Percentiles rank a stretch among this genome's conserved stretches.
Conservation (phyloP, 176 grass and related monocot species). For the Zoysia pacifica region DNA sequence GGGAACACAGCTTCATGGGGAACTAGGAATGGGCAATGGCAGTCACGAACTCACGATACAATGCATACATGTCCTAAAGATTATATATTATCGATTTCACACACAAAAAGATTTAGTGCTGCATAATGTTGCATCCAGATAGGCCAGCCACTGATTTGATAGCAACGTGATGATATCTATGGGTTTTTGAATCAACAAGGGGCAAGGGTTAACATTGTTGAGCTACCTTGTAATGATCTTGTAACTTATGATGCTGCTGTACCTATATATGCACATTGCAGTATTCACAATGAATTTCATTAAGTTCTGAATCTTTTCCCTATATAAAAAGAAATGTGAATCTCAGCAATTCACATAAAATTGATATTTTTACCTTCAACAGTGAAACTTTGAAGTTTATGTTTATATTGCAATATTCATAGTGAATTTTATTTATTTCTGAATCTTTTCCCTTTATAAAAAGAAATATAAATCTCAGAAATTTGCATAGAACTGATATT, state of each 20-base stretch:
- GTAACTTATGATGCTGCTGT: background rate
- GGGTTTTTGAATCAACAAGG: background rate
- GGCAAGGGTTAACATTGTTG: background rate
- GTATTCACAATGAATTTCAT: background rate
- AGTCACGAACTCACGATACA: background rate
- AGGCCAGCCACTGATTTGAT: background rate
- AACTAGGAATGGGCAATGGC: background rate
- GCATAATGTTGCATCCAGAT: background rate
- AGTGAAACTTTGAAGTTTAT: constrained; percentile 87
- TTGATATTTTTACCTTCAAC: no score
- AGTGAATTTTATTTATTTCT: background rate
- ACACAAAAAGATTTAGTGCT: background rate
- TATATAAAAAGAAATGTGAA: background rate
- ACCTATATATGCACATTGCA: background rate
- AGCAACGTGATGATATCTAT: background rate
- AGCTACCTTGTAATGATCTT: background rate
- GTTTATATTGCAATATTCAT: constrained; percentile 2
- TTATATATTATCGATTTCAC: no score
- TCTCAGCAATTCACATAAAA: constrained; percentile 2
- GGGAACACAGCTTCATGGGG: background rate
- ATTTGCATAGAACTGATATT: background rate
- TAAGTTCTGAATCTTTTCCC: background rate
- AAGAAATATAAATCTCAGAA: background rate
- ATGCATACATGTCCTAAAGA: background rate
- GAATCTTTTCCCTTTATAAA: background rate